Evolutionary conservation across 2,329 filamentous ascomycete species (phyloP), one percentile per base, ranked within the genome.

Genomic region (Graphiopsis chlorocephala): DNA sequence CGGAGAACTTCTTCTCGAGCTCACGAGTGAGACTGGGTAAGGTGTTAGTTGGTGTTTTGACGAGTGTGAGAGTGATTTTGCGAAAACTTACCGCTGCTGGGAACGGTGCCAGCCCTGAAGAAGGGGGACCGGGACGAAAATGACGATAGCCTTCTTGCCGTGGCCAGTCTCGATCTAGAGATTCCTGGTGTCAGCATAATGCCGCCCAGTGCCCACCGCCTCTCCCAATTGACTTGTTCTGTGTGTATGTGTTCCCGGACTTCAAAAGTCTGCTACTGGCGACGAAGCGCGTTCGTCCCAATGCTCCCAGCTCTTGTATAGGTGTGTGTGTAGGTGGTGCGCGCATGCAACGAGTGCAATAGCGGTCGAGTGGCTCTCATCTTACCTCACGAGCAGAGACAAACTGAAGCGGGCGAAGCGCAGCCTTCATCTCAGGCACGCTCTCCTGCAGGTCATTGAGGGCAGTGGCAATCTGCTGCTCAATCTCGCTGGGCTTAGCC

Each of bases 1-100:
- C 95, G 72, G 95, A 98, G 92, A 99, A 99, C 88, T 99, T 99
- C 93, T 99, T 99, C 91, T 99, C 95, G 80, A 99, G 93, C 88
- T 99, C 95, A 85, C 95, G 95, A 84, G 95, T 99, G 80, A 99
- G 90, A 81, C 94, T 98, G 70, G 15, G 14, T 12, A 31, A 12
- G 11, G 57, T 48, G 15, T 71, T 53, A 70, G 68, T 66, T 55
- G 50, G 29, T 15, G 50, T 57, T 67, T 64, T 69, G 25, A 31
- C 29, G 6, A 23, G 61, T 38, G 52, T 71, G 50, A 38, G 33
- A 47, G 15, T 23, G 53, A 28, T n/a, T 45, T 5, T 29, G 20
- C 23, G 2, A 61, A 65, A 70, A 83, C 90, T 84, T 93, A 98
- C 94, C 95, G 93, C 88, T 98, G 95, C 89, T 99, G 95, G 81